These are phyloP conservation scores for Xylaria sp. DNA, from an alignment of 2,329 filamentous ascomycete genomes.

Conservation along the genomic window DNA sequence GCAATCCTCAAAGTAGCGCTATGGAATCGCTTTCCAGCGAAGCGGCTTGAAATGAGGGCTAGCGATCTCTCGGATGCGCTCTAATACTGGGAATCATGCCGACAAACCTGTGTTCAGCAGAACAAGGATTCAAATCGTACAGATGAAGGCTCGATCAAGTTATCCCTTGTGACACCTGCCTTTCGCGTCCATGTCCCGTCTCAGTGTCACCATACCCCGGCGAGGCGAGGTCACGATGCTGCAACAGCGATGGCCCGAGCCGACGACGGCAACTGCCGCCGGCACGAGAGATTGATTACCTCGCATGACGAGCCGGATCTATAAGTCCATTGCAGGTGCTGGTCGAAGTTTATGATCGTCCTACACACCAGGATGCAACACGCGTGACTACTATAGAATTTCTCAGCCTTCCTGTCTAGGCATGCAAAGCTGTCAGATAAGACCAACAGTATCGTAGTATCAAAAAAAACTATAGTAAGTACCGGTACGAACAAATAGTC, in stretches of 20 bases:
- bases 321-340: constrained; percentile 15
- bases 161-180: constrained; percentile 25
- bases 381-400: background rate
- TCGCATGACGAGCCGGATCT: background rate
- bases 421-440: background rate
- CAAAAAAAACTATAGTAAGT: constrained; percentile 9
- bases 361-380: constrained; percentile 3
- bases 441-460: constrained; percentile 6
- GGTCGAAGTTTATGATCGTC: constrained; percentile 17
- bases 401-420: constrained; percentile 19
- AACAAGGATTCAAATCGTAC: constrained; percentile 14
- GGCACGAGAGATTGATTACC: constrained; percentile 8
- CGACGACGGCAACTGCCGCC: background rate
- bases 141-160: background rate
- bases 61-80: background rate
- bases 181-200: constrained; percentile 11
- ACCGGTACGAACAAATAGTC: constrained; percentile 10
- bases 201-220: background rate
- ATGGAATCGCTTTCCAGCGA: background rate
- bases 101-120: constrained; percentile 11
- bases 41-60: background rate
- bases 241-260: background rate
- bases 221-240: background rate
- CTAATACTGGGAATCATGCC: background rate
- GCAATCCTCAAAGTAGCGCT: background rate